Evolutionary conservation across 208 protist genomes (phyloP).

Genomic region (Leishmania braziliensis): DNA sequence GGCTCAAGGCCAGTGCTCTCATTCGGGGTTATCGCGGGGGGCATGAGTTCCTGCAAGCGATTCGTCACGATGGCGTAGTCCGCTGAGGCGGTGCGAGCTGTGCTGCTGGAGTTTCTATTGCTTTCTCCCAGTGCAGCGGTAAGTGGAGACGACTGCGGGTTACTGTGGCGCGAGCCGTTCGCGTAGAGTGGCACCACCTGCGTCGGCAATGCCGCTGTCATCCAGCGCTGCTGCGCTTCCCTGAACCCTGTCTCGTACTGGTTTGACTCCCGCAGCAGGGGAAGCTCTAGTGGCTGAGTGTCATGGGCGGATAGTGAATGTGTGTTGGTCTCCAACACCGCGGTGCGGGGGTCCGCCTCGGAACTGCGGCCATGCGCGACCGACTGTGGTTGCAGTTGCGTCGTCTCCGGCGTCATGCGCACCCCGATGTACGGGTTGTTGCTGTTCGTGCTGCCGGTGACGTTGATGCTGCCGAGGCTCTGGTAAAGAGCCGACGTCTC

Average conservation of each 20-base stretch:
- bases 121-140: background rate
- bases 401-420: slow-evolving; percentile 13
- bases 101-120: background rate
- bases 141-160: background rate
- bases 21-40: background rate
- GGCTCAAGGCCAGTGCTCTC: background rate
- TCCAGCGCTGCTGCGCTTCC: slow-evolving; percentile 1
- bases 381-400: background rate
- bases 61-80: background rate
- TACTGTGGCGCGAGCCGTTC: background rate
- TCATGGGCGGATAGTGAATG: background rate
- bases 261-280: background rate
- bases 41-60: background rate
- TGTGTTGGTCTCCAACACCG: background rate
- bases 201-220: background rate
- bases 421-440: slow-evolving; percentile 29
- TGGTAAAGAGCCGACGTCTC: slow-evolving; percentile 18
- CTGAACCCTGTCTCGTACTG: background rate
- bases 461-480: slow-evolving; percentile 12
- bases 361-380: background rate
- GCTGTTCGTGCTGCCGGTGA: slow-evolving; percentile 18
- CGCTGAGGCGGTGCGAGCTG: background rate
- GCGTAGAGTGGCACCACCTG: background rate
- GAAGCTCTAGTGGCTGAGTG: background rate
- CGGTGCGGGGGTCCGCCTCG: background rate